Percentiles rank a stretch among this genome's conserved stretches.
phyloP scores from a whole-genome alignment of 2,329 filamentous ascomycete genomes.

The Microdochium trichocladiopsis region DNA sequence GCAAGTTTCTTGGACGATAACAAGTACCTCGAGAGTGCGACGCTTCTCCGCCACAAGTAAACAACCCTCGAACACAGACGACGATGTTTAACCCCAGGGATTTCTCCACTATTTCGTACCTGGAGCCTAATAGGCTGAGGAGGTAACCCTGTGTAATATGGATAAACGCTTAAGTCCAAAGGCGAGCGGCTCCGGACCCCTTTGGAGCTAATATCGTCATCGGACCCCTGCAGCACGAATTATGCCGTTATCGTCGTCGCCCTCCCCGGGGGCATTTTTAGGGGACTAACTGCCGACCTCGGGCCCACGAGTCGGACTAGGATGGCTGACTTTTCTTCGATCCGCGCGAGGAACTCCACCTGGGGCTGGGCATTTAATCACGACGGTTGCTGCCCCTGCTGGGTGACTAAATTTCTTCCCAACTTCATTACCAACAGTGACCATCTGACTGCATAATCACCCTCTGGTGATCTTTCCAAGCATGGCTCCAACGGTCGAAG shows the following conservation, averaged over 20 bases:
- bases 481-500: not conserved
- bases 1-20: too few species aligned
- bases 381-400: not conserved
- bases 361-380: not conserved
- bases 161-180: too few species aligned
- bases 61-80: too few species aligned
- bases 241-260: not conserved
- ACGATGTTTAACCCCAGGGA: too few species aligned
- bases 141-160: too few species aligned
- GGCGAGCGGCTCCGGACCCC: too few species aligned
- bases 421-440: not conserved
- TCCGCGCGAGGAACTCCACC: not conserved
- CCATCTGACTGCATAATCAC: not conserved
- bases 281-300: not conserved
- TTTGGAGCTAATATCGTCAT: not conserved
- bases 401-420: not conserved
- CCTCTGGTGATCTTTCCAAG: not conserved
- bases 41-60: too few species aligned
- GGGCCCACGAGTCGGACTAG: not conserved
- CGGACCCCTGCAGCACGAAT: not conserved
- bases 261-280: not conserved
- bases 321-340: not conserved
- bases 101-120: too few species aligned
- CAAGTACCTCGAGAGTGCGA: too few species aligned
- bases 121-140: too few species aligned